A percentile compares a stretch with the other conserved stretches of the same genome.
phyloP scores from a whole-genome alignment of 768 basidiomycete species.

The Dictyophora rubrovolvata region DNA sequence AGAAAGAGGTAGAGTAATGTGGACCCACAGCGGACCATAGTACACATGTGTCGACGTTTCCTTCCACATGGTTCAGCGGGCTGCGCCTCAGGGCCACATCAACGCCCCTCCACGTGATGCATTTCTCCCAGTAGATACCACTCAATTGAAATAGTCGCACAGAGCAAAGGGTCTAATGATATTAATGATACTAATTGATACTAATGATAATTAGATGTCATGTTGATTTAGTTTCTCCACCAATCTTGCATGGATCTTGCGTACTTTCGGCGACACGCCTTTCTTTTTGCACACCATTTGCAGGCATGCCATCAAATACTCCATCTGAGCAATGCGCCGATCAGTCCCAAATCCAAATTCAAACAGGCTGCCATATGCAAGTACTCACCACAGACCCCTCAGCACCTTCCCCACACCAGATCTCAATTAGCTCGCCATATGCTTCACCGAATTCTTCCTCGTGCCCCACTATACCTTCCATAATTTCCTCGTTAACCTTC shows the following conservation, averaged over 20 bases:
- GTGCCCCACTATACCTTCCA: slow-evolving; percentile 20
- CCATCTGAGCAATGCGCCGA: slow-evolving; percentile 29
- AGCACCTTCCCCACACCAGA: slow-evolving; percentile 34
- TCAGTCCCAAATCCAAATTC: slow-evolving; percentile 12
- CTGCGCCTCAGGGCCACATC: slow-evolving; percentile 2
- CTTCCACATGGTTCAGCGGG: not conserved
- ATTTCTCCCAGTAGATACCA: not conserved
- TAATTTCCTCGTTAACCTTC: slow-evolving; percentile 38
- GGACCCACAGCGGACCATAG: slow-evolving; percentile 10
- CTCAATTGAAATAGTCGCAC: not conserved
- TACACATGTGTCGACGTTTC: not conserved
- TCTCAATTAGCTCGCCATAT: slow-evolving; percentile 36
- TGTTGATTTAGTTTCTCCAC: not conserved
- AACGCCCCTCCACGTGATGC: not conserved
- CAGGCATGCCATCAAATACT: slow-evolving; percentile 33
- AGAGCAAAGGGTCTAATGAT: no score
- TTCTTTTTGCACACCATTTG: slow-evolving; percentile 9
- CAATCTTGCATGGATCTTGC: not conserved
- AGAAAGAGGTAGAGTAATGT: slow-evolving; percentile 11
- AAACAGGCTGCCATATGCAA: not conserved
- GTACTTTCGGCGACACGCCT: not conserved
- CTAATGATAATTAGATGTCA: no score
- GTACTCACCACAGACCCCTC: slow-evolving; percentile 24
- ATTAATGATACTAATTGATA: no score
- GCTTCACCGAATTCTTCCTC: slow-evolving; percentile 20